These are phyloP conservation scores for Collybia nuda DNA, from an alignment of 768 basidiomycete species.

Conservation along the genomic window DNA sequence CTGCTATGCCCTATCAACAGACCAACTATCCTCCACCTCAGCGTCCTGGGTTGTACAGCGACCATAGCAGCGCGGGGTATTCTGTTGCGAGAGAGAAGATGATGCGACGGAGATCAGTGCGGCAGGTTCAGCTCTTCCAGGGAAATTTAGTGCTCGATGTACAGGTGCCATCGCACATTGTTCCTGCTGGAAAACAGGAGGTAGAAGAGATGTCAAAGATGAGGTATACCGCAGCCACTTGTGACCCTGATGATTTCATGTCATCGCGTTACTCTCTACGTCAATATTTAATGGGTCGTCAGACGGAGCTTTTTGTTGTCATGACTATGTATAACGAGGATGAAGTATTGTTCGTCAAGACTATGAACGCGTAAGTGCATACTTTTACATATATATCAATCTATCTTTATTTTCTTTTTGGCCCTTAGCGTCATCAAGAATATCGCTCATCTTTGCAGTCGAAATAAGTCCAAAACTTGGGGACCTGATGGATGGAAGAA, in stretches of 20 bases:
- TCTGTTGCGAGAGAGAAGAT: constrained; percentile 73
- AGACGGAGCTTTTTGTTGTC: constrained; percentile 92
- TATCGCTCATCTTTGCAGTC: constrained; percentile 72
- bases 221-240: constrained; percentile 87
- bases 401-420: constrained; percentile 8
- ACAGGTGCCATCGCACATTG: constrained; percentile 74
- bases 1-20: constrained; percentile 49
- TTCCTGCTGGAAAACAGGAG: constrained; percentile 62
- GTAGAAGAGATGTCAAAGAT: constrained; percentile 80
- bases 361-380: constrained; percentile 76
- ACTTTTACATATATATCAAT: background rate
- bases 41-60: constrained; percentile 46
- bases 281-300: constrained; percentile 74
- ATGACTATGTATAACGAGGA: constrained; percentile 98
- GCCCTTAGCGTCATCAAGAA: constrained; percentile 77
- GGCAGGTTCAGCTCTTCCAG: constrained; percentile 76
- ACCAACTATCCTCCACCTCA: constrained; percentile 62
- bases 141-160: constrained; percentile 88
- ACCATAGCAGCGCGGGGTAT: constrained; percentile 54
- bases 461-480: constrained; percentile 76
- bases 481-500: constrained; percentile 91
- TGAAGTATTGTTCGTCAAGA: constrained; percentile 72
- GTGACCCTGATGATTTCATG: constrained; percentile 90
- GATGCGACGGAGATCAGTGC: constrained; percentile 77
- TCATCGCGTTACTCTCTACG: constrained; percentile 73